Evolutionary conservation across 129 eudicot species (phyloP).

Genomic region (Pseudognaphalium luteoalbum): DNA sequence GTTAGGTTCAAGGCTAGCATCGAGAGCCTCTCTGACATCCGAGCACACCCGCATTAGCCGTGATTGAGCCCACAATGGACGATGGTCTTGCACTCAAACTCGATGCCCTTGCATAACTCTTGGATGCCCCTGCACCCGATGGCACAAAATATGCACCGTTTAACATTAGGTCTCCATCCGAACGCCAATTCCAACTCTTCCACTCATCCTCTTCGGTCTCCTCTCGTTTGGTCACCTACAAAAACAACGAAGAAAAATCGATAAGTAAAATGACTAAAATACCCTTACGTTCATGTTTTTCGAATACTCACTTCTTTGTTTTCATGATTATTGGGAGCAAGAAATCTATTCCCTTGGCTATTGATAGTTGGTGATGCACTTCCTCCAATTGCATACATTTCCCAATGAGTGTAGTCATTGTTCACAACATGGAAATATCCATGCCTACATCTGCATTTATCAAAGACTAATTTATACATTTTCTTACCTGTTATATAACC

Average conservation of each 20-base stretch:
- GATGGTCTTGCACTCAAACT: slow-evolving; percentile 88
- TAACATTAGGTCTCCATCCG: slow-evolving; percentile 74
- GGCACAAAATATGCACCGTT: slow-evolving; percentile 81
- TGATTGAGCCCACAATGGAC: slow-evolving; percentile 59
- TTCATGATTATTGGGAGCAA: slow-evolving; percentile 55
- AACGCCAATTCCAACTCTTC: slow-evolving; percentile 87
- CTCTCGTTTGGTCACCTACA: slow-evolving; percentile 82
- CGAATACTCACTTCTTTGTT: slow-evolving; percentile 57
- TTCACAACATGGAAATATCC: slow-evolving; percentile 90
- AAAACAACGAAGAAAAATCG: background rate
- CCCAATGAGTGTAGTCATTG: slow-evolving; percentile 88
- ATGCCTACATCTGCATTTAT: slow-evolving; percentile 54
- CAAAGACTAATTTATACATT: background rate
- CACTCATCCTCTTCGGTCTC: slow-evolving; percentile 59
- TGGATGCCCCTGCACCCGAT: slow-evolving; percentile 75
- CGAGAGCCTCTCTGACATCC: slow-evolving; percentile 62
- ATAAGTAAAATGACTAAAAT: slow-evolving; percentile 11
- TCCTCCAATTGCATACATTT: slow-evolving; percentile 89
- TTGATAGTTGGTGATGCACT: slow-evolving; percentile 85
- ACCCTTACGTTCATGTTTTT: background rate
- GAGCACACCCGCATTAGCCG: slow-evolving; percentile 68
- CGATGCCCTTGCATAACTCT: slow-evolving; percentile 79
- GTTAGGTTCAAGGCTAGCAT: slow-evolving; percentile 41
- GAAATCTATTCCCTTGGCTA: slow-evolving; percentile 83
- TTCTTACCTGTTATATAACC: background rate